Conservation (phyloP, 371 early-diverging fungal genomes). For the Mucor racemosus region DNA sequence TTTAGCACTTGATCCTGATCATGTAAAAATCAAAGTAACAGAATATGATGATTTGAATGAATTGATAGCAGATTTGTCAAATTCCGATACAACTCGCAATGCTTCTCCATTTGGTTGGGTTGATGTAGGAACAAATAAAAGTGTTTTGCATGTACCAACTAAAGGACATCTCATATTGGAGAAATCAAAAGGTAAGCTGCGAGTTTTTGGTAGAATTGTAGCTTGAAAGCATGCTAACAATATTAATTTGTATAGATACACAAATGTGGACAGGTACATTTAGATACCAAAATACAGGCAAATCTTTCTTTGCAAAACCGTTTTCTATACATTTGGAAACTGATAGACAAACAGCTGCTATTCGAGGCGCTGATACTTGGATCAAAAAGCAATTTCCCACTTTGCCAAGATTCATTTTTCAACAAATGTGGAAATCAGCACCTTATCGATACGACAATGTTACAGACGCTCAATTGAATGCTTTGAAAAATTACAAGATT, state of each 20-base stretch:
- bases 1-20: slow-evolving; percentile 20
- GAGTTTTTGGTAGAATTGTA: background rate
- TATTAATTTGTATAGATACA: background rate
- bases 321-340: slow-evolving; percentile 37
- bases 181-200: slow-evolving; percentile 21
- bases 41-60: slow-evolving; percentile 61
- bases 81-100: slow-evolving; percentile 26
- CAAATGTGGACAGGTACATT: slow-evolving; percentile 24
- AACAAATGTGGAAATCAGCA: slow-evolving; percentile 38
- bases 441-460: slow-evolving; percentile 60
- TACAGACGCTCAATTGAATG: slow-evolving; percentile 51
- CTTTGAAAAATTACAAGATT: slow-evolving; percentile 36
- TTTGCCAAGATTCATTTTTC: background rate
- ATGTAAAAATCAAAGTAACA: slow-evolving; percentile 46
- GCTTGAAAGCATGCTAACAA: background rate
- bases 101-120: slow-evolving; percentile 56
- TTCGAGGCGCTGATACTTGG: slow-evolving; percentile 72
- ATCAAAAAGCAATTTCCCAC: slow-evolving; percentile 29
- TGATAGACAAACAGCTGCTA: slow-evolving; percentile 50
- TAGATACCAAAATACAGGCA: slow-evolving; percentile 11
- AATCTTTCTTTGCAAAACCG: slow-evolving; percentile 1
- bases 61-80: slow-evolving; percentile 48
- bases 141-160: slow-evolving; percentile 36
- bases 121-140: slow-evolving; percentile 45
- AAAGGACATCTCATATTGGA: slow-evolving; percentile 32